These are phyloP conservation scores for Chrysoporthe deuterocubensis DNA, from an alignment of 2,329 filamentous ascomycete species.

Conservation along the genomic window DNA sequence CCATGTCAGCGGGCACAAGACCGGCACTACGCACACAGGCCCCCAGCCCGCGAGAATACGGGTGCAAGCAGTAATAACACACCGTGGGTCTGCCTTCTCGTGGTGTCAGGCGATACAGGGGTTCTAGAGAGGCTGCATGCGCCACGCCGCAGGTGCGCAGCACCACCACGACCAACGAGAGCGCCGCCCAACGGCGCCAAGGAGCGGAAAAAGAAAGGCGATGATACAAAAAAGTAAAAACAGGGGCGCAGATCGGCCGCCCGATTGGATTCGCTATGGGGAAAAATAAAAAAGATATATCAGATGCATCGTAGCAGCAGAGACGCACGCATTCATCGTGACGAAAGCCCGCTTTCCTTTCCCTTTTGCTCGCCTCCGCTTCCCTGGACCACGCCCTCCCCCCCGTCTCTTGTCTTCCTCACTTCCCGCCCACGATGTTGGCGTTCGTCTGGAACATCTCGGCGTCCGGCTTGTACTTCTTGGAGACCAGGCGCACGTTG, in stretches of 20 bases:
- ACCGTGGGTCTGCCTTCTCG: too few relatives aligned
- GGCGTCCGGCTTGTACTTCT: slow-evolving; percentile 11
- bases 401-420: not conserved
- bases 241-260: not conserved
- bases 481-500: slow-evolving; percentile 40
- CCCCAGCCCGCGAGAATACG: too few relatives aligned
- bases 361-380: not conserved
- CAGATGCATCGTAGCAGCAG: not conserved
- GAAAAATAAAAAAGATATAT: not conserved
- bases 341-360: too few relatives aligned
- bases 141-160: too few relatives aligned
- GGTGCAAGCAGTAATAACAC: too few relatives aligned
- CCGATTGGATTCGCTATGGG: not conserved
- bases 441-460: slow-evolving; percentile 11
- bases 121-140: too few relatives aligned
- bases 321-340: not conserved
- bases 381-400: too few relatives aligned
- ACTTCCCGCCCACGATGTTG: slow-evolving; percentile 7
- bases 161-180: not conserved
- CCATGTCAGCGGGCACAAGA: too few relatives aligned
- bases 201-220: too few relatives aligned
- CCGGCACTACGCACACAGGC: too few relatives aligned
- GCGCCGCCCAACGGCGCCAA: not conserved
- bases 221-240: not conserved
- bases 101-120: too few relatives aligned